A percentile compares a stretch with the other conserved stretches of the same genome.
Evolutionary conservation across 495 filamentous ascomycete species (phyloP).

Genomic region (Hypomontagnella monticulosa): DNA sequence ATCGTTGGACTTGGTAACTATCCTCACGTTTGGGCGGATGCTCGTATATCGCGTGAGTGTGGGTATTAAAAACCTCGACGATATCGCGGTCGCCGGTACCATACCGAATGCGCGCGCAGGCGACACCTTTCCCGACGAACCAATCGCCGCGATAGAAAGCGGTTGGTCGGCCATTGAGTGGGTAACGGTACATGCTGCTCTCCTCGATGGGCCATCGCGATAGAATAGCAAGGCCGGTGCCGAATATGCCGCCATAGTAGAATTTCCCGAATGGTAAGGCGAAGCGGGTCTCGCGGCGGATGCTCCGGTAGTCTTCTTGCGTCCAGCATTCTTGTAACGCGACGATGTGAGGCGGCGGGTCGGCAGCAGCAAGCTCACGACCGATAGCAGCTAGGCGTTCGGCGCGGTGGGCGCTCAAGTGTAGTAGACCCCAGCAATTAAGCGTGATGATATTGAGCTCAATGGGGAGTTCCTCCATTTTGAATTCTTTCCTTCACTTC

Average conservation of each 20-base stretch:
- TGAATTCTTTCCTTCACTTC: conserved; percentile 13
- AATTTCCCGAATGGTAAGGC: conserved; percentile 95
- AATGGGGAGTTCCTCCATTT: conserved; percentile 52
- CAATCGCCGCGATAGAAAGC: conserved; percentile 95
- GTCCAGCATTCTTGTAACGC: conserved; percentile 97
- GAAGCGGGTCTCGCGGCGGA: conserved; percentile 76
- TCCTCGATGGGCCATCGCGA: conserved; percentile 97
- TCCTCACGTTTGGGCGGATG: conserved; percentile 70
- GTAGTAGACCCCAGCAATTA: conserved; percentile 98
- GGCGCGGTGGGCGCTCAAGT: conserved; percentile 77
- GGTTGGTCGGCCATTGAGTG: conserved; percentile 92
- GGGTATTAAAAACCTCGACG: conserved; percentile 91
- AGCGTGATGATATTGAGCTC: conserved; percentile 81
- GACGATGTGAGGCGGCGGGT: conserved; percentile 83
- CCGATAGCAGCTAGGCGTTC: conserved; percentile 89
- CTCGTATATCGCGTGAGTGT: conserved; percentile 91
- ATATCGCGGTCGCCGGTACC: conserved; percentile 73
- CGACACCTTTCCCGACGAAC: conserved; percentile 95
- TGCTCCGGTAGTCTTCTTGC: conserved; percentile 85
- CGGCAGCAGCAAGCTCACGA: conserved; percentile 70
- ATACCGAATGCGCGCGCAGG: conserved; percentile 80
- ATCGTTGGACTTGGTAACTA: conserved; percentile 88
- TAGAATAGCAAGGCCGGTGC: conserved; percentile 90
- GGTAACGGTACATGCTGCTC: conserved; percentile 84
- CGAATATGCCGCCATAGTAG: conserved; percentile 89